Evolutionary conservation across 495 filamentous ascomycete genomes (phyloP), one percentile per base, ranked within the genome.

Genomic region (Penicillium cataractarum): DNA sequence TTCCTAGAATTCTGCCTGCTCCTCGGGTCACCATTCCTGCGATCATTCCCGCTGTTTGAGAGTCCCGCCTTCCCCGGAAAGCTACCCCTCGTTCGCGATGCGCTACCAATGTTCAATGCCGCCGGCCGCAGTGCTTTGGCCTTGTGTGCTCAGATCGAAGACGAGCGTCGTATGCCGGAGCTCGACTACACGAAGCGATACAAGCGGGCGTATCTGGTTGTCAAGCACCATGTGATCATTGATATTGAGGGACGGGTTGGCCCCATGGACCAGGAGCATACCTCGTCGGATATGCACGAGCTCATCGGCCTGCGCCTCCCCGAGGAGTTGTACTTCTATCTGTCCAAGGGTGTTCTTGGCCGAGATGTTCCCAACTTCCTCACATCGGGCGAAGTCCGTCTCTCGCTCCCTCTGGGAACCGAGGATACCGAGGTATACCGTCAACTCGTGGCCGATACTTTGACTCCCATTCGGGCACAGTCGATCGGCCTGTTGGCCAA

Each of bases 301-400:
- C 90, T 97, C 70, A 89, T 96, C 64, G 92, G 93, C 22, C 86
- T 93, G 57, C 91, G 92, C 33, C 82, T 99, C 17, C 93, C 96
- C 2, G 87, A 93, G 56, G 96, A 99, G 76, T 79, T 99, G 6
- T 97, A 92, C 72, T 90, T 91, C 72, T 98, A 99, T 67, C 83
- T 98, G 33, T 91, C 92, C 61, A 88, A 85, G 32, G 95, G 91
- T 31, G 74, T 97, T 17, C 84, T 97, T 60, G 87, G 92, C 7
- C 82, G 92, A 2, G 87, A 92, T 40, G 78, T 97, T 17, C 83
- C 96, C 9, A 92, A 90, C 68, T 93, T 87, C 83, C 82, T 96
- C 54, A 89, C 89, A 0, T 89, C 89, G 33, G 88, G 90, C 29
- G 87, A 93, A 67, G 83, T 95, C 48, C 73, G 89, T 29, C 82